phyloP scores from a whole-genome alignment of 257 asterid genomes.

The Solanum peruvianum region DNA sequence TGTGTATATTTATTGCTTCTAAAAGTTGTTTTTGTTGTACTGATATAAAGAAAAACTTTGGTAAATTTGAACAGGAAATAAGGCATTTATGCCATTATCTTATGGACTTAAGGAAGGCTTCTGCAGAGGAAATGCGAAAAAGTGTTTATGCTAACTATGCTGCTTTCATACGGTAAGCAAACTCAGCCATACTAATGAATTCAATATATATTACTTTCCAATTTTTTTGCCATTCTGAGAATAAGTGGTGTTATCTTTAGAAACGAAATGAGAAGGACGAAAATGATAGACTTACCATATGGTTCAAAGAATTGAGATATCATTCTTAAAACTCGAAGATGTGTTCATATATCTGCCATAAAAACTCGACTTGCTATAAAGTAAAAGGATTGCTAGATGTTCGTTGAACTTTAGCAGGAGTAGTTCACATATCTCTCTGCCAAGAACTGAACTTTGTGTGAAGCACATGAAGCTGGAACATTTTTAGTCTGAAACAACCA shows the following conservation, averaged over 20 bases:
- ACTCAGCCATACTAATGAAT: neutral
- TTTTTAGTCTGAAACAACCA: neutral
- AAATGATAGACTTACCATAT: neutral
- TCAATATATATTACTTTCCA: neutral
- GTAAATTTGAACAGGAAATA: constrained; percentile 48
- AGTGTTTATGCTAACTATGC: constrained; percentile 87
- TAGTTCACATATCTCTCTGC: neutral
- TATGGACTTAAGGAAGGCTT: constrained; percentile 67
- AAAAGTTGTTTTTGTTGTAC: neutral
- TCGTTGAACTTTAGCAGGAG: neutral
- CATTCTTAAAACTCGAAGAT: neutral
- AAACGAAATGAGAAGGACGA: neutral
- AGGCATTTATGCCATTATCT: constrained; percentile 72
- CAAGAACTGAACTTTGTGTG: neutral
- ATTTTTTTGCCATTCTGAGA: neutral
- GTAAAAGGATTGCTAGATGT: neutral
- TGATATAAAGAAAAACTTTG: neutral
- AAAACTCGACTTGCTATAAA: neutral
- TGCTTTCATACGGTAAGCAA: constrained; percentile 63
- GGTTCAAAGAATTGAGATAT: no score
- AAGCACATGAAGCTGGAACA: neutral
- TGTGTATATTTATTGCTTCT: no score
- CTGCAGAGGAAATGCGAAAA: constrained; percentile 94
- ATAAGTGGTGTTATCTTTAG: neutral
- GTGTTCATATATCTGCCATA: neutral